These are phyloP conservation scores for Apiotrichum mycotoxinovorans DNA, from an alignment of 1,284 basidiomycete species.

Conservation along the genomic window DNA sequence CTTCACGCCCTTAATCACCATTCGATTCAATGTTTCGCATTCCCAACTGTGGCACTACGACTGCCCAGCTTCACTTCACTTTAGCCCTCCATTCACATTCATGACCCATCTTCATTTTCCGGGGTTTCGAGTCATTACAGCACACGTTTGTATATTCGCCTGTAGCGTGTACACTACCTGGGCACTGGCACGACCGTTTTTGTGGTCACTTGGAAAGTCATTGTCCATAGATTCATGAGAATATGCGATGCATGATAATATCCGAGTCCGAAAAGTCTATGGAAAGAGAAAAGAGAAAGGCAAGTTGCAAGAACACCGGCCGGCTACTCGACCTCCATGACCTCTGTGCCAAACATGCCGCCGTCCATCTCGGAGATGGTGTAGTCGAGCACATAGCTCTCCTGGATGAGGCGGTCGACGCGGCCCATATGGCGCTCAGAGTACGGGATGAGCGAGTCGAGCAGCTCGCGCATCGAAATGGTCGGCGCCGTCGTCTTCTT, in stretches of 20 bases:
- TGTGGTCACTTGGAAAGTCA: too few relatives aligned
- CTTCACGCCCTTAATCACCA: too few relatives aligned
- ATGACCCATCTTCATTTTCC: too few relatives aligned
- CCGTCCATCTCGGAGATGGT: constrained; percentile 87
- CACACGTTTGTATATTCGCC: too few relatives aligned
- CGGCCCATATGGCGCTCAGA: constrained; percentile 85
- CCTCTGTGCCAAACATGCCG: constrained; percentile 42
- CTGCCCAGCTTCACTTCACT: too few relatives aligned
- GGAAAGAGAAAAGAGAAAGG: neutral
- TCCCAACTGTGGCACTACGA: too few relatives aligned
- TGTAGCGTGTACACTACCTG: too few relatives aligned
- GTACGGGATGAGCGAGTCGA: constrained; percentile 86
- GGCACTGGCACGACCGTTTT: too few relatives aligned
- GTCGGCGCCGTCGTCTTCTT: constrained; percentile 17
- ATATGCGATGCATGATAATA: constrained; percentile 1
- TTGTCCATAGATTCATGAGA: neutral
- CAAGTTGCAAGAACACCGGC: too few relatives aligned
- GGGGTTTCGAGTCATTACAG: too few relatives aligned
- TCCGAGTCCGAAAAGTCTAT: neutral
- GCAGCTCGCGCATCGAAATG: constrained; percentile 62
- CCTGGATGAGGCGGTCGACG: constrained; percentile 81
- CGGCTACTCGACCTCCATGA: constrained; percentile 36
- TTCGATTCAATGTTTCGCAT: too few relatives aligned
- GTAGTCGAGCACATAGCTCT: constrained; percentile 91
- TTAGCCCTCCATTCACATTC: too few relatives aligned